Base-by-base conservation (phyloP, 768 basidiomycete genomes). In the Megacollybia marginata region DNA sequence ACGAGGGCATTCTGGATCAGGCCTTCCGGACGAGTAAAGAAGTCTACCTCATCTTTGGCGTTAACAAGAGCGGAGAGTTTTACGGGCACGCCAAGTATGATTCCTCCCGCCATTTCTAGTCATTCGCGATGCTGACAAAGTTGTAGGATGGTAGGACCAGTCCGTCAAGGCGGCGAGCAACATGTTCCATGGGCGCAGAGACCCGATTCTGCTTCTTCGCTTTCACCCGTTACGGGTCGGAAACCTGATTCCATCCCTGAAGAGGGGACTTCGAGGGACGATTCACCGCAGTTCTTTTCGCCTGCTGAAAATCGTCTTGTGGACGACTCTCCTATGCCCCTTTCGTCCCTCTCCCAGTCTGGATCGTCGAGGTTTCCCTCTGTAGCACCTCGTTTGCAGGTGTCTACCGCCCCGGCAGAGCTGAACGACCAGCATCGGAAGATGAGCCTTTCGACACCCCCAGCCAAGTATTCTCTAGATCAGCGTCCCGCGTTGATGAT, bases 21-120 rank as follows among this genome's bases (percentile, higher is more conserved):
- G 94, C 95, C 1, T 98, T 74, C 64, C 82, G 93, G n/a, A 96
- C 92, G 2, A 85, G 86, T 54, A 76, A 79, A 54, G 88, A 94
- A 20, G 94, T 97, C 4, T 88, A 75, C 59, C 75, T 97, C 42
- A 82, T 98, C 50, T 97, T 97, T 57, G 80, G 92, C 33, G 95
- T 89, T 15, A 97, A 97, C 68, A 91, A 87, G 62, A 88, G 87
- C 50, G 92, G 95, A 33, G 91, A 92, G 63, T 98, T 96, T 61
- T 96, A 87, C 59, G 94, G 94, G 18, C 94, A 90, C 61, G 93
- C 91, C 10, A 81, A 77, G 83, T 92, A 65, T 52, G 71, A 67
- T 20, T 15, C 33, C 18, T 7, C 47, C 16, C 42, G 13, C 16
- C 19, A 12, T 43, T 40, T 33, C 45, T 43, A 31, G 23, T 18